Percentiles rank a stretch among this genome's conserved stretches.
Conservation (phyloP, 306 rosid species). For the Vigna nakashimae region DNA sequence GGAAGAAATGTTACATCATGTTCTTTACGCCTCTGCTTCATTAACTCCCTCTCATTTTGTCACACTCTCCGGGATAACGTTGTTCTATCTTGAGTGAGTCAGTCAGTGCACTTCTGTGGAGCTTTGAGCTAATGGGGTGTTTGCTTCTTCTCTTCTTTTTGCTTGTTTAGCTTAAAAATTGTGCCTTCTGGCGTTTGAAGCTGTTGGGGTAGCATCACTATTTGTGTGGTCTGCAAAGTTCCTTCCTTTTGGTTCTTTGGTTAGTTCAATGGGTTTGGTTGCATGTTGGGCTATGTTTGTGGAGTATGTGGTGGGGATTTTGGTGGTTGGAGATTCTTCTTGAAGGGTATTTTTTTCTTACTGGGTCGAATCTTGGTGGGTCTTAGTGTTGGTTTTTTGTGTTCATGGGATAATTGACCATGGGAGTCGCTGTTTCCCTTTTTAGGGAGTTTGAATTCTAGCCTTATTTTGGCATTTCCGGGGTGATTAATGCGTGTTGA, state of each 20-base stretch:
- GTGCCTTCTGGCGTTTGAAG: slow-evolving; percentile 27
- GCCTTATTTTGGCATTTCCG: slow-evolving; percentile 45
- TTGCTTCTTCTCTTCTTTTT: slow-evolving; percentile 47
- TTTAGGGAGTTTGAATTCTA: slow-evolving; percentile 52
- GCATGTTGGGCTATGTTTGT: slow-evolving; percentile 33
- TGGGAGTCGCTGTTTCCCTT: slow-evolving; percentile 49
- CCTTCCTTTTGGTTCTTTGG: slow-evolving; percentile 38
- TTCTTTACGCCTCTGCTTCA: slow-evolving; percentile 47
- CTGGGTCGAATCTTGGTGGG: slow-evolving; percentile 38
- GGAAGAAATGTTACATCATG: slow-evolving; percentile 44
- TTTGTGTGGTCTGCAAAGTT: slow-evolving; percentile 38
- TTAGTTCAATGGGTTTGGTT: slow-evolving; percentile 44
- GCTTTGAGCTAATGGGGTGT: slow-evolving; percentile 52
- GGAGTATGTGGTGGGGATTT: slow-evolving; percentile 40
- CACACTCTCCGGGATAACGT: slow-evolving; percentile 32
- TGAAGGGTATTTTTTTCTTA: slow-evolving; percentile 41
- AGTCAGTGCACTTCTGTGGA: slow-evolving; percentile 40
- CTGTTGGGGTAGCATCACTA: slow-evolving; percentile 36
- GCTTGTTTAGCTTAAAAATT: slow-evolving; percentile 47
- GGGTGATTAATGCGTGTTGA: slow-evolving; percentile 42
- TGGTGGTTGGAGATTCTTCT: slow-evolving; percentile 42
- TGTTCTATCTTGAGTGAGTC: slow-evolving; percentile 33
- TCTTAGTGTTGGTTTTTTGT: slow-evolving; percentile 12
- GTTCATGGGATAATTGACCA: slow-evolving; percentile 50
- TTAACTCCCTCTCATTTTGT: slow-evolving; percentile 42